These are phyloP conservation scores for Pseudogymnoascus pannorum DNA, from an alignment of 2,329 filamentous ascomycete species.

Conservation along the genomic window DNA sequence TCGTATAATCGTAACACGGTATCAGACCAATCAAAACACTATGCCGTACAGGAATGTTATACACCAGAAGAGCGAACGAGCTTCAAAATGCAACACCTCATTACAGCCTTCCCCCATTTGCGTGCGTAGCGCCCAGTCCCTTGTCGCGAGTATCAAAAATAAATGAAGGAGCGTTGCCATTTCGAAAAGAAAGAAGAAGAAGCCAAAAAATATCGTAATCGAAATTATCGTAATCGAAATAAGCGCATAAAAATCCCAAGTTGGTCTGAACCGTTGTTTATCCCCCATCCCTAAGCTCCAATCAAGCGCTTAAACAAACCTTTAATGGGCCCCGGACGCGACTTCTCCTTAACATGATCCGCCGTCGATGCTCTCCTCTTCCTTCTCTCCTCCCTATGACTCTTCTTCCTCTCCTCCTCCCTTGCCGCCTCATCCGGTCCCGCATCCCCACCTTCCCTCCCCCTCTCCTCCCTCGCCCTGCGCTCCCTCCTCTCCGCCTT, in stretches of 20 bases:
- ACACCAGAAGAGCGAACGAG: not conserved
- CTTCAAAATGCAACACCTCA: not conserved
- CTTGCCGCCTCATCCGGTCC: not conserved
- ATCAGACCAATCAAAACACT: not conserved
- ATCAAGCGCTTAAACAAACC: not conserved
- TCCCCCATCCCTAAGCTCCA: not conserved
- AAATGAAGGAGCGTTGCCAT: not conserved
- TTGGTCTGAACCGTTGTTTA: slow-evolving; percentile 1
- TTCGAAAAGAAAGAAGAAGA: not conserved
- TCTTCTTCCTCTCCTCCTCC: slow-evolving; percentile 14
- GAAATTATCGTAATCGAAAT: not conserved
- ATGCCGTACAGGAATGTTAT: not conserved
- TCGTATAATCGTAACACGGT: slow-evolving; percentile 4
- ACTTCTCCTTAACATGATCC: not conserved
- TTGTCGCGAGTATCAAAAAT: not conserved
- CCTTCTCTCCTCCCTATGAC: slow-evolving; percentile 5
- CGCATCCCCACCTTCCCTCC: not conserved
- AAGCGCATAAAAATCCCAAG: not conserved
- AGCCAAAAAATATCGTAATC: not conserved
- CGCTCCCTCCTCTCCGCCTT: slow-evolving; percentile 21
- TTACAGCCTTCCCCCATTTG: not conserved
- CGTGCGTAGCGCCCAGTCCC: not conserved
- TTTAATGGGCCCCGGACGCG: not conserved
- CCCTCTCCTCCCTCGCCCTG: not conserved
- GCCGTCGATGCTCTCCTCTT: not conserved